Evolutionary conservation across 2,329 filamentous ascomycete species (phyloP).

Genomic region (Ophiostoma ulmi): DNA sequence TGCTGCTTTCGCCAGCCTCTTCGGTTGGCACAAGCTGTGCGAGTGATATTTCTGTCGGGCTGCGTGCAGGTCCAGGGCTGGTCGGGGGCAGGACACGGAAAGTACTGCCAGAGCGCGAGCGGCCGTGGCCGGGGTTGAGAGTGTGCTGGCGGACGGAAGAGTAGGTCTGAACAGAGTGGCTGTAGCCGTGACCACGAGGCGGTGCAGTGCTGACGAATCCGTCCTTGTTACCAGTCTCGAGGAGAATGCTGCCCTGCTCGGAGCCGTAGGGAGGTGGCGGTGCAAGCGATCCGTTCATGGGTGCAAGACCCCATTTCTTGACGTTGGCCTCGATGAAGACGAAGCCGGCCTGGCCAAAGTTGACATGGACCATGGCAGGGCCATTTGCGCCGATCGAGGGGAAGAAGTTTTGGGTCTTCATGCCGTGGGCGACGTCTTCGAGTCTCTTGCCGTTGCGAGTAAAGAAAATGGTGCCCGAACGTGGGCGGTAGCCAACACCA

Average conservation of each 20-base stretch:
- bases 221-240: slow-evolving; percentile 74
- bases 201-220: slow-evolving; percentile 42
- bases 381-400: slow-evolving; percentile 95
- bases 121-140: slow-evolving; percentile 59
- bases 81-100: slow-evolving; percentile 70
- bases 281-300: slow-evolving; percentile 89
- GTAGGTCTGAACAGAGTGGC: slow-evolving; percentile 44
- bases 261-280: slow-evolving; percentile 95
- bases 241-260: slow-evolving; percentile 90
- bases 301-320: slow-evolving; percentile 98
- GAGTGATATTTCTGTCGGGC: slow-evolving; percentile 92
- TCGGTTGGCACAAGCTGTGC: slow-evolving; percentile 73
- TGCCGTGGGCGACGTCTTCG: slow-evolving; percentile 86
- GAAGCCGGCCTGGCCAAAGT: slow-evolving; percentile 95
- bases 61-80: slow-evolving; percentile 82
- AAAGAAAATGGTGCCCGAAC: slow-evolving; percentile 94
- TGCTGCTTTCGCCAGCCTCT: slow-evolving; percentile 65
- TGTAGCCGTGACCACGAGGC: slow-evolving; percentile 40
- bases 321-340: slow-evolving; percentile 99
- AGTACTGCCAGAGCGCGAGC: slow-evolving; percentile 67
- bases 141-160: slow-evolving; percentile 36
- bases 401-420: slow-evolving; percentile 96
- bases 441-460: slow-evolving; percentile 97
- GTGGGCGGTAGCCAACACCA: slow-evolving; percentile 88
- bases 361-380: slow-evolving; percentile 87